Evolutionary conservation across 1,284 basidiomycete genomes (phyloP), one percentile per base, ranked within the genome.

Genomic region (Termitomyces sp.): DNA sequence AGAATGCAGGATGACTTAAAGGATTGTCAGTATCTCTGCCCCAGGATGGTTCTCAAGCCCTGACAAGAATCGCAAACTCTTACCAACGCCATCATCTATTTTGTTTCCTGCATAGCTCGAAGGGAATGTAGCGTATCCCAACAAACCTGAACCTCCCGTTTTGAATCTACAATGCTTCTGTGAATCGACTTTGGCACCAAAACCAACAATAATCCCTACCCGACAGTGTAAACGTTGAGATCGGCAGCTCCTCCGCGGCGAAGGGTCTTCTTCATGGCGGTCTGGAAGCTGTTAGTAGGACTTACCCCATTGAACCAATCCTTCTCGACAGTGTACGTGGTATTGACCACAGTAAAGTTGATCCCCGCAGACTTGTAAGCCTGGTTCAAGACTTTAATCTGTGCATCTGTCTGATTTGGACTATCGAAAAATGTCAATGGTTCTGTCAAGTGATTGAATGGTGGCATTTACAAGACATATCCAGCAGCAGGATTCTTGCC

Each of bases 241-340:
- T 65, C 70, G 19, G 64, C 64, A 3, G 61, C 67, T 16, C 70
- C 71, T 37, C 78, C 77, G 49, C 67, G 57, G 34, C 72, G 69
- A 46, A 77, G 70, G 18, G 65, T 48, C 0, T 43, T 60, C 66
- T 80, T 80, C 77, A 80, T 79, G 24, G 68, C 61, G 9, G 68
- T 71, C 62, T 79, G 74, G 38, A 64, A 55, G 6, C 62, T 59
- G 13, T 55, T 62, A 54, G 64, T 60, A 9, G 72, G 73, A 1
- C 70, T 72, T 46, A 67, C 72, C 21, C 59, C 57, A 56, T 64
- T 64, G 67, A 75, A 79, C 75, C 75, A 79, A 42, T 66, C 53
- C 21, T 66, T 39, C 62, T 78, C 76, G 49, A 69, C 58, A 7
- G 73, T 76, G 55, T 67, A 65, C 14, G 69, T 69, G 13, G 69